Conservation (phyloP, 2,329 filamentous ascomycete genomes). For the Neocatenulostroma microsporum region DNA sequence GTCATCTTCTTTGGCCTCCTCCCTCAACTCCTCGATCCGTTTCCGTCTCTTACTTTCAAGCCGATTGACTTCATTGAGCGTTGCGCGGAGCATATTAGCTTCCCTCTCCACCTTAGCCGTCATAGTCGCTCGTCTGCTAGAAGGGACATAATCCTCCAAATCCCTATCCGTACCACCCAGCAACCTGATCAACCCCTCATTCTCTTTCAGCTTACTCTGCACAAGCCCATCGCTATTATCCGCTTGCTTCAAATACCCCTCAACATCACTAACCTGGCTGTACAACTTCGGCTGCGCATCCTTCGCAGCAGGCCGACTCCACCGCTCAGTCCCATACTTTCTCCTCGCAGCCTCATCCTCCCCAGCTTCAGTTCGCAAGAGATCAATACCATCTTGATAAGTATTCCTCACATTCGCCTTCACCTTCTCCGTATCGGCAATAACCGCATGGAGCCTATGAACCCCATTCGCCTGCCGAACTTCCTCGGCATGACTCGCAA, state of each 20-base stretch:
- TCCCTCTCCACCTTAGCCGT: slow-evolving; percentile 74
- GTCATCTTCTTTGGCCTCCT: slow-evolving; percentile 78
- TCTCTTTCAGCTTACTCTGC: slow-evolving; percentile 67
- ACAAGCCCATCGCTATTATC: slow-evolving; percentile 62
- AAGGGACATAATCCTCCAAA: slow-evolving; percentile 82
- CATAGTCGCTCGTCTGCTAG: slow-evolving; percentile 68
- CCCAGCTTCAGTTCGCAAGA: slow-evolving; percentile 69
- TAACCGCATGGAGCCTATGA: slow-evolving; percentile 65
- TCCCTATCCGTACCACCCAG: slow-evolving; percentile 72
- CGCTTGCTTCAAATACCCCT: slow-evolving; percentile 73
- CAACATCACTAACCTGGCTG: slow-evolving; percentile 67
- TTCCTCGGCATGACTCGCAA: slow-evolving; percentile 88
- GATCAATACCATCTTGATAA: slow-evolving; percentile 74
- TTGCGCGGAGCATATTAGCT: slow-evolving; percentile 66
- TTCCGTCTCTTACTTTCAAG: slow-evolving; percentile 73
- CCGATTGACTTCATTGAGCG: slow-evolving; percentile 75
- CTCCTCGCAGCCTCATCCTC: slow-evolving; percentile 70
- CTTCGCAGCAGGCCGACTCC: slow-evolving; percentile 63
- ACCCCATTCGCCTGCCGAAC: slow-evolving; percentile 85
- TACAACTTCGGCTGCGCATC: slow-evolving; percentile 66
- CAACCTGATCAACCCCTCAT: slow-evolving; percentile 65
- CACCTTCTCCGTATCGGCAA: slow-evolving; percentile 86
- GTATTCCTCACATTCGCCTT: slow-evolving; percentile 67
- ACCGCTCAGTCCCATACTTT: slow-evolving; percentile 81
- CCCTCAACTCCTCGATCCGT: slow-evolving; percentile 68